phyloP scores from a whole-genome alignment of 1,139 yeast genomes.

The Candida sp. region DNA sequence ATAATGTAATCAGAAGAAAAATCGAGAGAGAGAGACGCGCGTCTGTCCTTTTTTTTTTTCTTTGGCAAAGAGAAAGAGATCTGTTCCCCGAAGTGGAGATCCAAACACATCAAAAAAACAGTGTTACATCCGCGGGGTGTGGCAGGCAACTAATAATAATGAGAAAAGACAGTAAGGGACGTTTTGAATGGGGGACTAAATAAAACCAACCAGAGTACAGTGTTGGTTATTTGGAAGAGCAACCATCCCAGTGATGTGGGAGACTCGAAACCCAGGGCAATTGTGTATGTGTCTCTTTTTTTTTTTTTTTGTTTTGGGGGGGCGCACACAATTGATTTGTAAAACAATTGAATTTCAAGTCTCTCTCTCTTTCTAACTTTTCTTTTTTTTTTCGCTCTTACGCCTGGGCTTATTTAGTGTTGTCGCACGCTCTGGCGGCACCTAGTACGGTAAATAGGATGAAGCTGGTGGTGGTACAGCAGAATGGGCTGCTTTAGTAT shows the following conservation, averaged over 20 bases:
- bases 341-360: constrained; percentile 2
- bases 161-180: too few species aligned
- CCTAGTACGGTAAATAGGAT: too few species aligned
- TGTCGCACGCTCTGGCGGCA: not conserved
- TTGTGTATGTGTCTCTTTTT: not conserved
- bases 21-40: not conserved
- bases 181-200: too few species aligned
- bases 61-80: not conserved
- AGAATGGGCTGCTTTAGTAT: not conserved
- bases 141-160: too few species aligned
- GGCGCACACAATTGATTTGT: constrained; percentile 3
- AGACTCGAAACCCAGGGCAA: too few species aligned
- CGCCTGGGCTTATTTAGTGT: not conserved
- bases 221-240: too few species aligned
- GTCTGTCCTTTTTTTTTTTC: not conserved
- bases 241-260: too few species aligned
- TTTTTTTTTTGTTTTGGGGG: not conserved
- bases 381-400: not conserved
- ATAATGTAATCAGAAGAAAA: not conserved
- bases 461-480: too few species aligned
- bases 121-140: not conserved
- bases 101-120: not conserved
- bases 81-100: not conserved
- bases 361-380: not conserved
- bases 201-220: too few species aligned